These are phyloP conservation scores for Aspergillus candidus DNA, from an alignment of 2,329 filamentous ascomycete genomes.

Conservation along the genomic window DNA sequence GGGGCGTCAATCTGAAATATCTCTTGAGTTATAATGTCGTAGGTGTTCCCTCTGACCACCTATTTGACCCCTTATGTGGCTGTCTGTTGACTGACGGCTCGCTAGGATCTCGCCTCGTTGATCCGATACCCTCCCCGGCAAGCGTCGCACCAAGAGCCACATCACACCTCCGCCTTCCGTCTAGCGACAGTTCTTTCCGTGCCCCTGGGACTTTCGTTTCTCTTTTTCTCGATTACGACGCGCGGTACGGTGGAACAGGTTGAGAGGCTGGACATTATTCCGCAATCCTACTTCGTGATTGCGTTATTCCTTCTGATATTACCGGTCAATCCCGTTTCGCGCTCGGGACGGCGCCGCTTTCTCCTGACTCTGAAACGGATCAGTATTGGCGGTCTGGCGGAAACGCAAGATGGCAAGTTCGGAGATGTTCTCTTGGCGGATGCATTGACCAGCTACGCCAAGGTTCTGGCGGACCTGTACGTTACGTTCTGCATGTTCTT, in stretches of 20 bases:
- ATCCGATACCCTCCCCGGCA: slow-evolving; percentile 78
- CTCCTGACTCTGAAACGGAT: slow-evolving; percentile 71
- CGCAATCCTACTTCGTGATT: slow-evolving; percentile 72
- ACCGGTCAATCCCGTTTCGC: slow-evolving; percentile 63
- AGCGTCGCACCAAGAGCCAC: slow-evolving; percentile 63
- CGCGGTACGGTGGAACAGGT: slow-evolving; percentile 64
- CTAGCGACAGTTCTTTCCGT: slow-evolving; percentile 70
- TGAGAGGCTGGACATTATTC: slow-evolving; percentile 74
- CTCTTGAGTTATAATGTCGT: slow-evolving; percentile 71
- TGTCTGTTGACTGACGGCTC: slow-evolving; percentile 10
- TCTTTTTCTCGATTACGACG: slow-evolving; percentile 79
- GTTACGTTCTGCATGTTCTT: slow-evolving; percentile 91
- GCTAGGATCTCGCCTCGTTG: slow-evolving; percentile 69
- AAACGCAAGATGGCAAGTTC: slow-evolving; percentile 84
- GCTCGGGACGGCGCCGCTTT: slow-evolving; percentile 67
- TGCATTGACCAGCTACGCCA: slow-evolving; percentile 89
- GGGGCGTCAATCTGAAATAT: slow-evolving; percentile 87
- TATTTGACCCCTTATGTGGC: neutral
- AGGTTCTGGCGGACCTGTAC: slow-evolving; percentile 83
- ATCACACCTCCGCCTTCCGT: slow-evolving; percentile 79
- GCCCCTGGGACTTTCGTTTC: slow-evolving; percentile 64
- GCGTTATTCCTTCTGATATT: slow-evolving; percentile 66
- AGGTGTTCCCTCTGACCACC: slow-evolving; percentile 21
- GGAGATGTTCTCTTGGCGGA: slow-evolving; percentile 91
- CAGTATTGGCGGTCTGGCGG: slow-evolving; percentile 76